Percentiles rank a stretch among this genome's conserved stretches.
phyloP scores from a whole-genome alignment of 495 filamentous ascomycete genomes.

The Niebla homalea region DNA sequence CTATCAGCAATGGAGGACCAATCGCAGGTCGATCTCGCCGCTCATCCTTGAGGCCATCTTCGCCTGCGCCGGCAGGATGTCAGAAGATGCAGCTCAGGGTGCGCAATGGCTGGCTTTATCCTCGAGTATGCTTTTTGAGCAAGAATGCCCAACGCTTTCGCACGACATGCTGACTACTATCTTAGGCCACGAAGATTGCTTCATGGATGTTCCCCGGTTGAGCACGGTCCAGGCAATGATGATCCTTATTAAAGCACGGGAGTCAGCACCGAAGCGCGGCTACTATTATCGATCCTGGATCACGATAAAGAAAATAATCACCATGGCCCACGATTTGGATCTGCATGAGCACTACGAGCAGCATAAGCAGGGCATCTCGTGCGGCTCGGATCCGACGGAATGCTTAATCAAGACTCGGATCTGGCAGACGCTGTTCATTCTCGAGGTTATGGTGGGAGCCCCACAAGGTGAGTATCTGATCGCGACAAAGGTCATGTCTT shows the following conservation, averaged over 20 bases:
- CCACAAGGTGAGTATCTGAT: slow-evolving; percentile 61
- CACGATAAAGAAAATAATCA: slow-evolving; percentile 79
- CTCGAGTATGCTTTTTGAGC: slow-evolving; percentile 48
- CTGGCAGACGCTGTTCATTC: slow-evolving; percentile 80
- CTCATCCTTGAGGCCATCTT: slow-evolving; percentile 92
- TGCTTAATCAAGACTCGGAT: slow-evolving; percentile 75
- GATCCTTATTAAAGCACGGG: slow-evolving; percentile 79
- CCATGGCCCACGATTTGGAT: slow-evolving; percentile 87
- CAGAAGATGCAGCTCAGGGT: slow-evolving; percentile 70
- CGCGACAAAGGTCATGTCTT: slow-evolving; percentile 2
- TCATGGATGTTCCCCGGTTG: slow-evolving; percentile 84
- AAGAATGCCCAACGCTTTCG: neutral
- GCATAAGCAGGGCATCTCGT: slow-evolving; percentile 58
- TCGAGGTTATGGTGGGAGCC: slow-evolving; percentile 87
- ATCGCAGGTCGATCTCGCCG: slow-evolving; percentile 77
- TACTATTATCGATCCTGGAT: slow-evolving; percentile 99
- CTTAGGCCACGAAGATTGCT: slow-evolving; percentile 82
- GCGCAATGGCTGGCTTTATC: slow-evolving; percentile 92
- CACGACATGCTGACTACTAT: slow-evolving; percentile 9
- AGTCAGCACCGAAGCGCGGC: slow-evolving; percentile 79
- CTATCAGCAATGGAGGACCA: slow-evolving; percentile 84
- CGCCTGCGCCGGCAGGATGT: slow-evolving; percentile 72
- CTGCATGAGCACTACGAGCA: slow-evolving; percentile 73
- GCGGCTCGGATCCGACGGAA: slow-evolving; percentile 55
- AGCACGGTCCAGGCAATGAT: slow-evolving; percentile 90